These are phyloP conservation scores for Hibiscus syriacus DNA, from an alignment of 345 rosid genomes.

Conservation along the genomic window DNA sequence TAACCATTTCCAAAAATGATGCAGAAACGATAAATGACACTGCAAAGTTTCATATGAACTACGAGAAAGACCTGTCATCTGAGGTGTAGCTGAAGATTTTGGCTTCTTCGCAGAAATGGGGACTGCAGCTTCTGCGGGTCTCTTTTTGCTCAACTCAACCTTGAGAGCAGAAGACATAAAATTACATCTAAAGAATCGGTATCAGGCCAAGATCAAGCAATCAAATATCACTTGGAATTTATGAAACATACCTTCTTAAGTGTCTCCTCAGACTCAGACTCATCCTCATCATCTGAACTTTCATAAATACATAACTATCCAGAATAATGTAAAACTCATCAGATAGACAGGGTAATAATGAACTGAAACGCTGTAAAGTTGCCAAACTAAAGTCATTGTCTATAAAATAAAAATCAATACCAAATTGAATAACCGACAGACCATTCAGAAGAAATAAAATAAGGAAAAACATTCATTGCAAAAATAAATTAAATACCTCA, in stretches of 20 bases:
- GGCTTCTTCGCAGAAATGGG: slow-evolving; percentile 59
- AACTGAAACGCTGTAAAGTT: too few species aligned
- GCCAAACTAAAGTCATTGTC: too few species aligned
- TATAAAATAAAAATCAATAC: too few species aligned
- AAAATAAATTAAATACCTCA: neutral
- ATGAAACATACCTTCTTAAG: slow-evolving; percentile 45
- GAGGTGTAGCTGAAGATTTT: slow-evolving; percentile 28
- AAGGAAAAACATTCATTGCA: too few species aligned
- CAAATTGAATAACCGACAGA: too few species aligned
- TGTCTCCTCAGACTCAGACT: too few species aligned
- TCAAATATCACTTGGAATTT: neutral
- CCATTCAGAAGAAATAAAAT: neutral
- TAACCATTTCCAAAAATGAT: neutral
- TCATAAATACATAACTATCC: slow-evolving; percentile 6
- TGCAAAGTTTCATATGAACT: too few species aligned
- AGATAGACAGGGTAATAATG: too few species aligned
- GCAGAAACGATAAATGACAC: neutral
- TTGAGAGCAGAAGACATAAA: neutral
- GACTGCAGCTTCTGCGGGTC: slow-evolving; percentile 35
- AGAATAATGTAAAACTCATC: neutral
- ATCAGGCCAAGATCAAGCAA: neutral
- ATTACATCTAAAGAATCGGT: too few species aligned
- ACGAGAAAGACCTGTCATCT: slow-evolving; percentile 35
- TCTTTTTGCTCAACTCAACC: too few species aligned
- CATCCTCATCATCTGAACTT: slow-evolving; percentile 26